phyloP scores from a whole-genome alignment of 2,329 filamentous ascomycete species.

The Colletotrichum gigasporum region DNA sequence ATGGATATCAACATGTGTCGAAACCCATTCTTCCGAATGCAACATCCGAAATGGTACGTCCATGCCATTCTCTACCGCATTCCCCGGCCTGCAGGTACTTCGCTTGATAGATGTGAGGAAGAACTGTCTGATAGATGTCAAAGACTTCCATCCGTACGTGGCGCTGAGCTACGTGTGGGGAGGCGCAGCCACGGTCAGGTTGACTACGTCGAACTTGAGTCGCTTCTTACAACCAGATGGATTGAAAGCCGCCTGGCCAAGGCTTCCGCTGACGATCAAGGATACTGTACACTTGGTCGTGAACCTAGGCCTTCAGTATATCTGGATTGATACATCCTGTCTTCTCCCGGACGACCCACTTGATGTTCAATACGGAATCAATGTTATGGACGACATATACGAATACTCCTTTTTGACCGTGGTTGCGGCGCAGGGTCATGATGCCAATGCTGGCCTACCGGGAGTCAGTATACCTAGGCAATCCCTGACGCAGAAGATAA shows the following conservation, averaged over 20 bases:
- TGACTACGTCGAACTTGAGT: not conserved
- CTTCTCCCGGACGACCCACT: slow-evolving; percentile 23
- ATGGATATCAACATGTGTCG: not conserved
- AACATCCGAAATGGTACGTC: too few relatives aligned
- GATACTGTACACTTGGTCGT: slow-evolving; percentile 26
- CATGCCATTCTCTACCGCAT: not conserved
- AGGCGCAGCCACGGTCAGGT: not conserved
- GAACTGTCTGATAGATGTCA: not conserved
- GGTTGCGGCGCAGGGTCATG: not conserved
- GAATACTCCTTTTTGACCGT: not conserved
- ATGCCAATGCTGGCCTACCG: not conserved
- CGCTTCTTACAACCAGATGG: not conserved
- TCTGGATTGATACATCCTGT: slow-evolving; percentile 32
- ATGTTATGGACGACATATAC: slow-evolving; percentile 3
- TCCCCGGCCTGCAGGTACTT: not conserved
- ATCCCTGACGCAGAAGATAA: not conserved
- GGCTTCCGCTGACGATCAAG: not conserved
- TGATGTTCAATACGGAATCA: not conserved
- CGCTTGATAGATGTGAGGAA: not conserved
- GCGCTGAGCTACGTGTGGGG: slow-evolving; percentile 17
- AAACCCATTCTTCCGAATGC: too few relatives aligned
- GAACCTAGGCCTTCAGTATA: slow-evolving; percentile 8
- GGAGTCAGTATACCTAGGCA: not conserved
- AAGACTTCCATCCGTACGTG: not conserved
- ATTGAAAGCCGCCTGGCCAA: not conserved